A percentile compares a stretch with the other conserved stretches of the same genome.
These are phyloP conservation scores for Ophiostoma australiae DNA, from an alignment of 2,329 filamentous ascomycete genomes.

Conservation along the genomic window DNA sequence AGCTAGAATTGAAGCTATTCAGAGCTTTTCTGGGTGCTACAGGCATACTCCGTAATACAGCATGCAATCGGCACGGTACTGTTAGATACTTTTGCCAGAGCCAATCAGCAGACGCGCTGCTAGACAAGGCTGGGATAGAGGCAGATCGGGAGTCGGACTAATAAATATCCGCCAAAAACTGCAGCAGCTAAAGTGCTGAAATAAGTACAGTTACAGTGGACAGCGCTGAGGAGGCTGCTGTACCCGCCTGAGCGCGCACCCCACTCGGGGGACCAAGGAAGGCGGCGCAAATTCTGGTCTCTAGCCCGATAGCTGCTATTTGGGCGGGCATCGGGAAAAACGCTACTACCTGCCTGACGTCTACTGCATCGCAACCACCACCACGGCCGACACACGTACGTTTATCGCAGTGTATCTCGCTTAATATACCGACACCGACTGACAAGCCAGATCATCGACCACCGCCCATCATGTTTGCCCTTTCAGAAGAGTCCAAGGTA, in stretches of 20 bases:
- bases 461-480: slow-evolving; percentile 50
- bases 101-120: slow-evolving; percentile 16
- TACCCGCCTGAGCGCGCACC: background rate
- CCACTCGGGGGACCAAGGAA: slow-evolving; percentile 7
- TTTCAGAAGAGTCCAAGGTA: slow-evolving; percentile 98
- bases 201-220: background rate
- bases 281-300: slow-evolving; percentile 9
- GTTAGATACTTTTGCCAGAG: background rate
- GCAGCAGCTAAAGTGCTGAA: background rate
- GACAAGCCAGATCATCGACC: background rate
- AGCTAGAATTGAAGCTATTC: background rate
- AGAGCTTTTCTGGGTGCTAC: background rate
- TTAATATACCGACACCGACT: background rate
- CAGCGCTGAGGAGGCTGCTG: background rate
- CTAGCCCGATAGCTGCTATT: background rate
- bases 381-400: background rate
- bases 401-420: background rate
- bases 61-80: background rate
- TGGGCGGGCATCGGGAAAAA: background rate
- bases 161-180: slow-evolving; percentile 17
- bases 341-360: background rate
- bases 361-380: background rate
- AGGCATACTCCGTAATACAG: background rate
- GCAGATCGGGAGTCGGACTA: slow-evolving; percentile 12
- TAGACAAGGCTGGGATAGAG: slow-evolving; percentile 15